phyloP scores from a whole-genome alignment of 2,329 filamentous ascomycete genomes.

The Ophiocordyceps sinensis region DNA sequence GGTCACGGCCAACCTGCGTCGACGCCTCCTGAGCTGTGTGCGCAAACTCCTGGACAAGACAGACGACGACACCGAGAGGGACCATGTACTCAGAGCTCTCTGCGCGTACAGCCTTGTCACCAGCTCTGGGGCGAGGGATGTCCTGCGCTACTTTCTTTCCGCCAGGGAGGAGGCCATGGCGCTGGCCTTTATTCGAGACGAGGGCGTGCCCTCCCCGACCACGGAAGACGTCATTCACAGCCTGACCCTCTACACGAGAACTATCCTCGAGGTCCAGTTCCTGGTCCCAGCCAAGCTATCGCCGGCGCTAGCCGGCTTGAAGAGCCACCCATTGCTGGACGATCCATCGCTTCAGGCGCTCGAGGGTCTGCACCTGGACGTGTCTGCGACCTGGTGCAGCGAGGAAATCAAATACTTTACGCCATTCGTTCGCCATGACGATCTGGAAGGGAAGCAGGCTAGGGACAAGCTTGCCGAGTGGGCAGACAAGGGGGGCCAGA shows the following conservation, averaged over 20 bases:
- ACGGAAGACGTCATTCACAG: conserved; percentile 43
- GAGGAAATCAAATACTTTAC: conserved; percentile 75
- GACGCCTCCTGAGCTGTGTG: conserved; percentile 50
- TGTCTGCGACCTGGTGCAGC: conserved; percentile 66
- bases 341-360: conserved; percentile 51
- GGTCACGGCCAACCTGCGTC: conserved; percentile 46
- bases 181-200: conserved; percentile 39
- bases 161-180: conserved; percentile 57
- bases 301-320: conserved; percentile 53
- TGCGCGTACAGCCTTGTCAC: conserved; percentile 72
- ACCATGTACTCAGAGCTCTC: conserved; percentile 55
- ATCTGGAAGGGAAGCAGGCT: conserved; percentile 47
- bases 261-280: conserved; percentile 61
- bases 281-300: conserved; percentile 60
- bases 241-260: conserved; percentile 60
- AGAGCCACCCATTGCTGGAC: conserved; percentile 56
- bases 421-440: conserved; percentile 74
- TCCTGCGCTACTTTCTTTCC: conserved; percentile 63
- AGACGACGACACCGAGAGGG: conserved; percentile 31
- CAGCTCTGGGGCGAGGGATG: conserved; percentile 66
- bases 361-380: conserved; percentile 60
- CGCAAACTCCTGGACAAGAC: conserved; percentile 54
- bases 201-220: conserved; percentile 23
- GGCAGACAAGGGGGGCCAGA: conserved; percentile 45
- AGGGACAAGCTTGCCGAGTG: conserved; percentile 47